phyloP scores from a whole-genome alignment of 2,329 filamentous ascomycete genomes.

The Leptographium flavum region DNA sequence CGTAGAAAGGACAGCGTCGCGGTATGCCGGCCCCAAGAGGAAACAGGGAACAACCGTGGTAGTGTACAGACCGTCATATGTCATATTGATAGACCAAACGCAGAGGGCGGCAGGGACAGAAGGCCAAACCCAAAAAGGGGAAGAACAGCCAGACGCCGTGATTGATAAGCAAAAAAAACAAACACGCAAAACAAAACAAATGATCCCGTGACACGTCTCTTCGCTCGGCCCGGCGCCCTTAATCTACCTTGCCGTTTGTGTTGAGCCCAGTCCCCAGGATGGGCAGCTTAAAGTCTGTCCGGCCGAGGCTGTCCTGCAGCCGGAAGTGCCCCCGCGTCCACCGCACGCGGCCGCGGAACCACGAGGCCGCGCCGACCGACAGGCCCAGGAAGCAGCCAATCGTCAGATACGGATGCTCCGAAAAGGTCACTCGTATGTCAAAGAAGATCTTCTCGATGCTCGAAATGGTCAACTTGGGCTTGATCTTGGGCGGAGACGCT shows the following conservation, averaged over 20 bases:
- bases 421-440: conserved; percentile 43
- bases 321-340: conserved; percentile 46
- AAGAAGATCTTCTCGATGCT: conserved; percentile 59
- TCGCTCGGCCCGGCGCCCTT: too few relatives aligned
- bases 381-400: conserved; percentile 43
- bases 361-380: conserved; percentile 35
- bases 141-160: not conserved
- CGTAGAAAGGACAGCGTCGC: too few relatives aligned
- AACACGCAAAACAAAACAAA: not conserved
- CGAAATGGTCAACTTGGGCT: conserved; percentile 63
- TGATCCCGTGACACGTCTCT: not conserved
- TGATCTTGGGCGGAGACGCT: conserved; percentile 53
- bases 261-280: conserved; percentile 33
- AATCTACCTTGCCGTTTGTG: conserved; percentile 37
- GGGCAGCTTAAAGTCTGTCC: conserved; percentile 47
- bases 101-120: not conserved
- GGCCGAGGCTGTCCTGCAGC: conserved; percentile 38
- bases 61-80: not conserved
- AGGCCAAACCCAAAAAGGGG: not conserved
- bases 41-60: not conserved
- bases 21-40: not conserved
- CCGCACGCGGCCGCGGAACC: conserved; percentile 40
- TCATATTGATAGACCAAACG: not conserved
- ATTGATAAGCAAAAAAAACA: not conserved
- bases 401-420: conserved; percentile 44